Evolutionary conservation across 2,329 filamentous ascomycete genomes (phyloP), one percentile per base, ranked within the genome.

Genomic region (Alternaria panax): DNA sequence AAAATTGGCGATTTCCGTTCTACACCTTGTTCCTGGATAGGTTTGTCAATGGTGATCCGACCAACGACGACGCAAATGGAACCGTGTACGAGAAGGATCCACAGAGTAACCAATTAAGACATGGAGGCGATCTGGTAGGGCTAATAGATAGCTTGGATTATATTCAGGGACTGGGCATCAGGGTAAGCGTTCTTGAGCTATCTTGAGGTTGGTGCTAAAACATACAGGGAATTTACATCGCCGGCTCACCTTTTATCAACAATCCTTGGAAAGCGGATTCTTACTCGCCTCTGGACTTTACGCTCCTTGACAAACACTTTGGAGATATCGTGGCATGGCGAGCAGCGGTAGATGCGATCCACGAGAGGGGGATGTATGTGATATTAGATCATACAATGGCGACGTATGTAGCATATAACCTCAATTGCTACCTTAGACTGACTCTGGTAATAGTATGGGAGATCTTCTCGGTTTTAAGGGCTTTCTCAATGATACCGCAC

Each of bases 371-470:
- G 53, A 90, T 90, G 87, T 89, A 88, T 76, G 86, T 90, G 40
- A 78, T 90, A 30, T 75, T 90, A 59, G 88, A 90, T 71, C 89
- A 89, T 68, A 90, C 88, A 2, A 83, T 90, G 71, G 83, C 85
- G 45, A 90, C 87, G 45, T 47, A 47, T n/a, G 45, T 47, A 32
- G 1, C 18, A 47, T n/a, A n/a, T n/a, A n/a, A n/a, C n/a, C 40
- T 7, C 3, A 22, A 24, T 25, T 22, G 4, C n/a, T n/a, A n/a
- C n/a, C n/a, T n/a, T n/a, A n/a, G n/a, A n/a, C n/a, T n/a, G n/a
- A n/a, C n/a, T n/a, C n/a, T n/a, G n/a, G n/a, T n/a, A n/a, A 42
- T 42, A 42, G 40, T 7, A 42, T 42, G 40, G 40, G 40, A 16
- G 40, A 42, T 22, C 40, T 42, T 9, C 20, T 42, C 20, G 40